Conservation (phyloP, 140 eudicot species). For the Stevia rebaudiana region DNA sequence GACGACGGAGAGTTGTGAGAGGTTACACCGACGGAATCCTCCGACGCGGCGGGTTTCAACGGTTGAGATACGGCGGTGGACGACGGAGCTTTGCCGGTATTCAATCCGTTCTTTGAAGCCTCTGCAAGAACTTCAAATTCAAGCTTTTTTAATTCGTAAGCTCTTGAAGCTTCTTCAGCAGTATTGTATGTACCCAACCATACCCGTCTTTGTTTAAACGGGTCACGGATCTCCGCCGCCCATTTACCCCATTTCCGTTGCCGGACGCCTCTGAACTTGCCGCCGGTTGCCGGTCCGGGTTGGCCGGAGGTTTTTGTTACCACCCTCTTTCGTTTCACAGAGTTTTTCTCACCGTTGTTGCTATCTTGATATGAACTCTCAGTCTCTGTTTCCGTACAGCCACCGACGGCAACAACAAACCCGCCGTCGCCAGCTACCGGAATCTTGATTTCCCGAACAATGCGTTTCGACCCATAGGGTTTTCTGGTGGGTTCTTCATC, state of each 20-base stretch:
- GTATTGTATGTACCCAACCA: slow-evolving; percentile 87
- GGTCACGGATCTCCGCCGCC: slow-evolving; percentile 97
- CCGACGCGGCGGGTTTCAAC: slow-evolving; percentile 34
- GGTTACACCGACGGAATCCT: slow-evolving; percentile 43
- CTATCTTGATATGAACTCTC: slow-evolving; percentile 69
- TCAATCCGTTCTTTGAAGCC: slow-evolving; percentile 32
- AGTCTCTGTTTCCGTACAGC: slow-evolving; percentile 18
- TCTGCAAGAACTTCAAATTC: slow-evolving; percentile 58
- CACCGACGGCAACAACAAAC: not conserved
- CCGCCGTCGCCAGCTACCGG: slow-evolving; percentile 26
- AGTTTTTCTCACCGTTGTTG: slow-evolving; percentile 46
- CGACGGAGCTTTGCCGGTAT: not conserved
- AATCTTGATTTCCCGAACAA: slow-evolving; percentile 57
- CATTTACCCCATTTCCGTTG: slow-evolving; percentile 97
- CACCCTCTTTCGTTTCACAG: slow-evolving; percentile 33
- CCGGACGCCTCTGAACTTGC: slow-evolving; percentile 74
- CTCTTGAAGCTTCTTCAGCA: slow-evolving; percentile 79
- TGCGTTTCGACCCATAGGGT: slow-evolving; percentile 44
- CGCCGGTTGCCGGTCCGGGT: slow-evolving; percentile 9
- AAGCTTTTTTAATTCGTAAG: slow-evolving; percentile 48
- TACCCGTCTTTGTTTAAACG: slow-evolving; percentile 52
- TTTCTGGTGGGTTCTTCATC: slow-evolving; percentile 46
- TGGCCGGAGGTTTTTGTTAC: slow-evolving; percentile 28
- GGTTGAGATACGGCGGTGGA: not conserved
- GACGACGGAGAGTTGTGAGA: slow-evolving; percentile 49